Evolutionary conservation across 2,329 filamentous ascomycete genomes (phyloP), one percentile per base, ranked within the genome.

Genomic region (Cladophialophora immunda): DNA sequence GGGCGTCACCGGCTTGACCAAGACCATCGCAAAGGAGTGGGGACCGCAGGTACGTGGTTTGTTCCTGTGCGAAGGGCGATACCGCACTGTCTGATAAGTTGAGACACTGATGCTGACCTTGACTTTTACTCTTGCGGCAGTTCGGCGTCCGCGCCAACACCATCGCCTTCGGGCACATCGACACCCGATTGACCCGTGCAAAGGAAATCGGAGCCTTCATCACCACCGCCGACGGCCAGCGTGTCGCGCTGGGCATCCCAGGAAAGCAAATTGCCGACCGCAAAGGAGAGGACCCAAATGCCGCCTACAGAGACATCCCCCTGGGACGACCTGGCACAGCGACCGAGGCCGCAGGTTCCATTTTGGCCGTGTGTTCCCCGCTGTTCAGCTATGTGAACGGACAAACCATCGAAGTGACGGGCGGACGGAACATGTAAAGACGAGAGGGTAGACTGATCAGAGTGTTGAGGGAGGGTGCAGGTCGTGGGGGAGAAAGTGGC

Each of bases 1-100:
- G 2, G 93, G 92, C 54, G 87, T 97, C 15, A 87, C 87, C 11
- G 93, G 93, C 5, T 85, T 97, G 65, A 94, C 91, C 66, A 96
- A 95, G 82, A 93, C 92, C 1, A 92, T 97, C 75, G 92, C 93
- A 2, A 96, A 97, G 81, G 90, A 97, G 82, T 97, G 93, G 93
- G 93, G 93, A 0, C 71, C 71, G 13, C 68, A 70, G 66, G 68
- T 71, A 64, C 17, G 69, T 54, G 7, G 9, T 29, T 52, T 27
- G 30, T 41, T 41, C 29, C 11, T 47, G 19, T n/a, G n/a, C n/a
- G n/a, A n/a, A n/a, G n/a, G n/a, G n/a, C n/a, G n/a, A n/a, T n/a
- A n/a, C n/a, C n/a, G n/a, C n/a, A n/a, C n/a, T n/a, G n/a, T n/a
- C n/a, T n/a, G n/a, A n/a, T n/a, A n/a, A n/a, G n/a, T n/a, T n/a